Evolutionary conservation across 345 rosid species (phyloP).

Genomic region (Lagerstroemia speciosa): DNA sequence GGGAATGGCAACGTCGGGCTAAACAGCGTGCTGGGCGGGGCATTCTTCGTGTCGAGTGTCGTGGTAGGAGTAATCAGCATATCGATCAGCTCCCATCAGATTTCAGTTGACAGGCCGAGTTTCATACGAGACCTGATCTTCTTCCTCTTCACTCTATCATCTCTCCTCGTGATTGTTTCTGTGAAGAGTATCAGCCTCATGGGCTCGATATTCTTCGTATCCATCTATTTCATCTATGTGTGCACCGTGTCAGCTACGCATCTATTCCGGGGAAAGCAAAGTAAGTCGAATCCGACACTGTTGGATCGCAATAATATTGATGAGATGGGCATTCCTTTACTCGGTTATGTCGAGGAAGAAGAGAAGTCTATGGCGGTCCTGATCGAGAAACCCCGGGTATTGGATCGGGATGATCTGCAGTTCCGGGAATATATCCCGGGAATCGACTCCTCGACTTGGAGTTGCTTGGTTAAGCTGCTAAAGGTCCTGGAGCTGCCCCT

Average conservation of each 20-base stretch:
- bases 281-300: slow-evolving; percentile 9
- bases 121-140: slow-evolving; percentile 69
- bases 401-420: slow-evolving; percentile 5
- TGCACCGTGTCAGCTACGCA: slow-evolving; percentile 45
- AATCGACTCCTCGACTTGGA: slow-evolving; percentile 19
- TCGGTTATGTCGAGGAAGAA: slow-evolving; percentile 41
- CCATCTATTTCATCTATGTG: slow-evolving; percentile 57
- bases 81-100: slow-evolving; percentile 21
- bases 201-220: slow-evolving; percentile 57
- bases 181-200: slow-evolving; percentile 44
- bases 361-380: slow-evolving; percentile 14
- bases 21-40: slow-evolving; percentile 73
- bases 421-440: slow-evolving; percentile 3
- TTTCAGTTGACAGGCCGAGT: slow-evolving; percentile 48
- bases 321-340: slow-evolving; percentile 40
- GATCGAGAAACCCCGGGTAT: slow-evolving; percentile 8
- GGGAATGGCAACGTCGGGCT: slow-evolving; percentile 65
- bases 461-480: slow-evolving; percentile 21
- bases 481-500: slow-evolving; percentile 59
- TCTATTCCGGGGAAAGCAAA: slow-evolving; percentile 13
- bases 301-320: slow-evolving; percentile 9
- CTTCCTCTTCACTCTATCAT: slow-evolving; percentile 52
- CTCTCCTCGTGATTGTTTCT: slow-evolving; percentile 46
- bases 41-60: slow-evolving; percentile 63
- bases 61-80: slow-evolving; percentile 73